Base-by-base conservation (phyloP, 176 grass and related monocot genomes). In the Stipa capillata region DNA sequence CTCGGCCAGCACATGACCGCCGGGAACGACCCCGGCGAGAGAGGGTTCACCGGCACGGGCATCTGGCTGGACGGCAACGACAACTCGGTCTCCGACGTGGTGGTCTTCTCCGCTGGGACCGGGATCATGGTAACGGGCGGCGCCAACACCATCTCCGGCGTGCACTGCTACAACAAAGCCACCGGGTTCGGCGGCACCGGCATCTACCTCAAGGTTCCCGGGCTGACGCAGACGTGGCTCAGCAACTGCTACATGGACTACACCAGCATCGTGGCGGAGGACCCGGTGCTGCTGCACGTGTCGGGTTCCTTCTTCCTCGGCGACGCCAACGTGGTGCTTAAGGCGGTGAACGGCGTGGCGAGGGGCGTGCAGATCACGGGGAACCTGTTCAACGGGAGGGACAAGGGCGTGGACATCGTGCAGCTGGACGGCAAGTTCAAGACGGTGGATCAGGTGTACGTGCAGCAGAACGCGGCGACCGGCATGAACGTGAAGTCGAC, bases 131-230 rank as follows among this genome's bases (percentile, higher is more conserved):
- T 95, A 18, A 87, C 87, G 0, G 73, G 77, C 10, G 72, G 81
- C 43, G 93, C 93, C 32, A 95, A 95, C 81, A 57, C 83, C 24
- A 68, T 95, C 21, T 82, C 89, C 34, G 93, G 93, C 37, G 89
- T 92, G 66, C 93, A 95, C 80, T 95, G 93, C 68, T 95, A 95
- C 79, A 92, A 95, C 73, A 95, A 95, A 82, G 89, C 93, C 7
- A 35, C 89, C 12, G 84, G 73, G 0, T 89, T 76, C 49, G 93
- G 93, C 5, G 93, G 93, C 58, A 65, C 77, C 0, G 89, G 93
- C 6, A 92, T 95, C 51, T 54, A 95, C 70, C 73, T 95, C 83
- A 87, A 87, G 72, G 2, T 58, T 6, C 86, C 86, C 10, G 84
- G 84, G 8, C 18, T 73, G 44, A 91, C 84, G 13, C 93, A 95